Evolutionary conservation across 495 filamentous ascomycete species (phyloP).

Genomic region (Xylona heveae): DNA sequence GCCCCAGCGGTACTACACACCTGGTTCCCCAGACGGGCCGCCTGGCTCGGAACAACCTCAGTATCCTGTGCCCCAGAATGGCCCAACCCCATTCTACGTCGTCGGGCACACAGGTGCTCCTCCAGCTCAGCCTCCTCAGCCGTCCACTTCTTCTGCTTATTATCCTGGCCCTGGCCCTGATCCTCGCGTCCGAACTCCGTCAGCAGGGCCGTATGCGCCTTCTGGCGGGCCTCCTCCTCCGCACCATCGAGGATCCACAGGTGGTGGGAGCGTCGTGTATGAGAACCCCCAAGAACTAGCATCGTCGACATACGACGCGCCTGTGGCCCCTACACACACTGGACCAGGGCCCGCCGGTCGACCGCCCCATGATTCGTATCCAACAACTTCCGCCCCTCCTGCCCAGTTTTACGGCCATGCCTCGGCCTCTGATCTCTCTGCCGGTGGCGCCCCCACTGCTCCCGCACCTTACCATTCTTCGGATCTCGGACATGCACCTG

Average conservation of each 20-base stretch:
- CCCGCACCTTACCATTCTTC: no score
- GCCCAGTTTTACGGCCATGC: no score
- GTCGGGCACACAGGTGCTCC: slow-evolving; percentile 12
- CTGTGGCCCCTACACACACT: slow-evolving; percentile 24
- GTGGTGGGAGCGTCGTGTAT: no score
- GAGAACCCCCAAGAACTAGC: slow-evolving; percentile 66
- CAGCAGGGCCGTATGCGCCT: slow-evolving; percentile 16
- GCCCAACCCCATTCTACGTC: slow-evolving; percentile 18
- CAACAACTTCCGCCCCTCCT: no score
- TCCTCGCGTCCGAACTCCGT: slow-evolving; percentile 20
- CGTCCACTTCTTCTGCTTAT: slow-evolving; percentile 20
- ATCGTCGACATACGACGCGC: slow-evolving; percentile 68
- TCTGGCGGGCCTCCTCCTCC: slow-evolving; percentile 19
- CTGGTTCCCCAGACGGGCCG: slow-evolving; percentile 26
- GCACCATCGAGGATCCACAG: slow-evolving; percentile 47
- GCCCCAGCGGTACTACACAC: slow-evolving; percentile 50
- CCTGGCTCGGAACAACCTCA: slow-evolving; percentile 14
- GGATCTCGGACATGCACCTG: no score
- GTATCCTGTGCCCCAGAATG: slow-evolving; percentile 9
- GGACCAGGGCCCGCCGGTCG: neutral
- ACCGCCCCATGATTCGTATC: neutral
- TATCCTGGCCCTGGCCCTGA: no score
- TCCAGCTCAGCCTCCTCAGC: slow-evolving; percentile 13
- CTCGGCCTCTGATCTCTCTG: no score
- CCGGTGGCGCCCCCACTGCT: no score